phyloP scores from a whole-genome alignment of 805 yeast species.

The Jamesozyma jinghongensis region DNA sequence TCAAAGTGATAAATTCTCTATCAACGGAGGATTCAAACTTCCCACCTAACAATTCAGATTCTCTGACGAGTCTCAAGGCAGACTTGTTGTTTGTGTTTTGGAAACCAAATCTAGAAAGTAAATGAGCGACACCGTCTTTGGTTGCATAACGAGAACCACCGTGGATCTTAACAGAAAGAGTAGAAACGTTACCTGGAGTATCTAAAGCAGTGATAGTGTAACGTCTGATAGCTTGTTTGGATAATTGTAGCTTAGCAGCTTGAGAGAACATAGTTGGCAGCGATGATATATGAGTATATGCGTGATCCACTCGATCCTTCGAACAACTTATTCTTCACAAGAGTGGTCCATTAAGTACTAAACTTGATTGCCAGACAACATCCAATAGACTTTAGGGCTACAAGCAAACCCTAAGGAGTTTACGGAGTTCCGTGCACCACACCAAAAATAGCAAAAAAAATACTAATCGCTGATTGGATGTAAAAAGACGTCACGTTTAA shows the following conservation, averaged over 20 bases:
- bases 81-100: constrained; percentile 75
- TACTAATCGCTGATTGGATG: too few species aligned
- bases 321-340: too few species aligned
- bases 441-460: too few species aligned
- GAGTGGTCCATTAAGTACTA: too few species aligned
- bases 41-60: constrained; percentile 90
- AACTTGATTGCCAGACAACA: too few species aligned
- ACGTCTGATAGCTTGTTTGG: constrained; percentile 28
- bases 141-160: constrained; percentile 74
- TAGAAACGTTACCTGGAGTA: constrained; percentile 58
- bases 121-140: constrained; percentile 76
- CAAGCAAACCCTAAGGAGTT: background rate
- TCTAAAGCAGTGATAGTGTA: constrained; percentile 44
- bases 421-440: background rate
- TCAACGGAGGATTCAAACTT: constrained; percentile 55
- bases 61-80: constrained; percentile 88
- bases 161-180: constrained; percentile 69
- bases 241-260: constrained; percentile 15
- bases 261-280: constrained; percentile 2
- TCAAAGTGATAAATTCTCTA: constrained; percentile 76
- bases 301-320: too few species aligned
- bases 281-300: too few species aligned
- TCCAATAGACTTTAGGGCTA: too few species aligned
- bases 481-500: too few species aligned
- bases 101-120: constrained; percentile 75